Conservation (phyloP, 2,329 filamentous ascomycete species). For the Xylaria polymorpha region DNA sequence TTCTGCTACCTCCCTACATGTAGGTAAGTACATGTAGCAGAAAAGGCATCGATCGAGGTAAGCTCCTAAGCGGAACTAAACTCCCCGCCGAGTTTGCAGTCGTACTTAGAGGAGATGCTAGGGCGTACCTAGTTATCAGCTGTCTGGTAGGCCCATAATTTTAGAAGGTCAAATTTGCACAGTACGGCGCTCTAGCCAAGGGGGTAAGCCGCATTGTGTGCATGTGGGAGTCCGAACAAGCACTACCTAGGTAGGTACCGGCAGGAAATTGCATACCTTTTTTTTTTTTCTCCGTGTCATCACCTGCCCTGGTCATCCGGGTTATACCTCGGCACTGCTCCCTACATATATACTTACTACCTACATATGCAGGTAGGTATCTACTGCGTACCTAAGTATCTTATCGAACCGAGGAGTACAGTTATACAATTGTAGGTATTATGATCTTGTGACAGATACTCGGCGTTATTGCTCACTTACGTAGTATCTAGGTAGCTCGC, state of each 20-base stretch:
- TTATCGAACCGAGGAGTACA: constrained; percentile 1
- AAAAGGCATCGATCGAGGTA: no score
- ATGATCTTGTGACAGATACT: neutral
- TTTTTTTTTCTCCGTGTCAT: neutral
- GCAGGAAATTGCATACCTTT: neutral
- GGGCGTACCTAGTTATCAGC: no score
- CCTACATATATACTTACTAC: no score
- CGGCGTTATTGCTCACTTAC: neutral
- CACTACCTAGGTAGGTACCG: neutral
- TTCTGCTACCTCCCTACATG: no score
- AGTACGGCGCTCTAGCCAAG: no score
- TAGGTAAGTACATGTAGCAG: no score
- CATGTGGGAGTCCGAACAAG: neutral
- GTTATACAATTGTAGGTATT: neutral
- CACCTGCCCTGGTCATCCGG: neutral
- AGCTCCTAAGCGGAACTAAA: no score
- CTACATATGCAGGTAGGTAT: neutral
- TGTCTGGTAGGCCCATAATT: no score
- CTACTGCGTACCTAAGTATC: neutral
- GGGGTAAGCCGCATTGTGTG: no score
- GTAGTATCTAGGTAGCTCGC: neutral
- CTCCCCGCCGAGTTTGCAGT: no score
- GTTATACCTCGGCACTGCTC: constrained; percentile 2
- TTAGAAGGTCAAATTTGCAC: no score
- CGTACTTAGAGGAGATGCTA: no score